Base-by-base conservation (phyloP, 441 rosid genomes). In the Erodium texanum region DNA sequence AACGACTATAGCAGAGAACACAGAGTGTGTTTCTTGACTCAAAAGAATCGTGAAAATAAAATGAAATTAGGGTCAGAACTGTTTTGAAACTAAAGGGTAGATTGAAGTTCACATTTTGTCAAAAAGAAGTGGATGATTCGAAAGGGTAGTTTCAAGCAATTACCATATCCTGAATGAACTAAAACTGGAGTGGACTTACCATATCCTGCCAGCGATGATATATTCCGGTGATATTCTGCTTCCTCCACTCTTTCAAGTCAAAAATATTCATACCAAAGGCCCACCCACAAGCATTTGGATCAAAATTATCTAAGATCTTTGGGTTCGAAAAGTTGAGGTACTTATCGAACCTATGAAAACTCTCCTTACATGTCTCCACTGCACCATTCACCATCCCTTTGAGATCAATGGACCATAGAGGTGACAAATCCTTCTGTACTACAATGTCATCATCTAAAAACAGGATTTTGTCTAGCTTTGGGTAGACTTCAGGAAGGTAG, bases 261-360 rank as follows among this genome's bases (percentile, higher is more conserved):
- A 93, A 93, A 73, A 93, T 89, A 76, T 93, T 93, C 98, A 91
- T 93, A 24, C 98, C 98, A 76, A 84, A 93, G 66, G 98, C 97
- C 97, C 98, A 93, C 50, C 97, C 97, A 74, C 98, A 90, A 67
- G 98, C 88, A 66, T 82, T 80, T 34, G 93, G 83, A 70, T 81
- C 76, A 34, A 93, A 93, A 73, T 89, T 89, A 70, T 85, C 86
- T 7, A 77, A 68, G 52, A 93, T 89, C 68, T 77, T 79, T 24
- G 98, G 98, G 74, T 90, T 87, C 5, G 96, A 86, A 79, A 90
- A 93, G 89, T 93, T 90, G 63, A 93, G 97, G 80, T 93, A 93
- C 87, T 93, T 93, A 69, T 93, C 98, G 64, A 90, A 89, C 82
- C 97, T 86, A 82, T 93, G 98, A 77, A 93, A 93, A 78, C 95